These are phyloP conservation scores for Aspergillus sp. DNA, from an alignment of 2,329 filamentous ascomycete species.

Conservation along the genomic window DNA sequence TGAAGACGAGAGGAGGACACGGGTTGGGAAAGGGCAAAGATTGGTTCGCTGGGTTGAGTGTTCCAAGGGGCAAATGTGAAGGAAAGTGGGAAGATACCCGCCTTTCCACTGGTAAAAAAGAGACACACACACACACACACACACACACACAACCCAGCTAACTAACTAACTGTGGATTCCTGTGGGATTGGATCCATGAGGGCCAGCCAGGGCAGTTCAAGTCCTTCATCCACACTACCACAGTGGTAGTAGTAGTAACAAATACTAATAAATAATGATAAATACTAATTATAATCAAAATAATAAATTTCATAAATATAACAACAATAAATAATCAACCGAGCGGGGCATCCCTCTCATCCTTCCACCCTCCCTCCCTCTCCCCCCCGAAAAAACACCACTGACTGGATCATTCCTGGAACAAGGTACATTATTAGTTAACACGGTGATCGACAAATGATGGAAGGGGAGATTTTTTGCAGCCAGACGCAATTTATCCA, in stretches of 20 bases:
- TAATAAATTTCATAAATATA: not conserved
- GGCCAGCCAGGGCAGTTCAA: not conserved
- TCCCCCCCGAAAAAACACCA: slow-evolving; percentile 12
- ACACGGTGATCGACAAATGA: slow-evolving; percentile 22
- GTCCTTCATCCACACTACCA: no score
- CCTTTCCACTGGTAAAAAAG: not conserved
- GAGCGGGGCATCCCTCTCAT: no score
- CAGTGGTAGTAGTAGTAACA: no score
- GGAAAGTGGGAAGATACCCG: not conserved
- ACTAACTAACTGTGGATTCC: no score
- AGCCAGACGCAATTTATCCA: slow-evolving; percentile 3
- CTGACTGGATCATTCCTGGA: slow-evolving; percentile 19
- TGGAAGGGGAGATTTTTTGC: slow-evolving; percentile 9
- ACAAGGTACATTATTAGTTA: slow-evolving; percentile 15
- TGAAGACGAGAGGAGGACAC: not conserved
- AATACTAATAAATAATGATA: no score
- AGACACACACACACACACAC: no score
- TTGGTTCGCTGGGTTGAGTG: not conserved
- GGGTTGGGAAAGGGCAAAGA: not conserved
- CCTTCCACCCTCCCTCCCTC: no score
- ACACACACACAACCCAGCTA: no score
- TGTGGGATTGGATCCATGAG: not conserved
- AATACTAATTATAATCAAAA: not conserved
- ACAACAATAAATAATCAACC: not conserved
- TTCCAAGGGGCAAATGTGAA: not conserved